Evolutionary conservation across 768 basidiomycete species (phyloP).

Genomic region (Pleurotus pulmonarius): DNA sequence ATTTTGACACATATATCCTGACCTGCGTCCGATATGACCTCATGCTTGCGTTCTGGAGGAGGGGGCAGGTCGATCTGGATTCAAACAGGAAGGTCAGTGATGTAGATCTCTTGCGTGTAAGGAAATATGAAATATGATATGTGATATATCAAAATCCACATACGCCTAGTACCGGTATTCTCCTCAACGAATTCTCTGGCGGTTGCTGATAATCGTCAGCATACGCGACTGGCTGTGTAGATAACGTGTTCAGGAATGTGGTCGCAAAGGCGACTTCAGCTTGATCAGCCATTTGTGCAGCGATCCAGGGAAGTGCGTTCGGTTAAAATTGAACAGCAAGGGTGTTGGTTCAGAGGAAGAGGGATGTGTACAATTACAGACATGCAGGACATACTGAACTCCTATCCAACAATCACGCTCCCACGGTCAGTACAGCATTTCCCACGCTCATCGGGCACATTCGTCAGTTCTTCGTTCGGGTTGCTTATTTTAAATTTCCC

Average conservation of each 20-base stretch:
- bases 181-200: slow-evolving; percentile 59
- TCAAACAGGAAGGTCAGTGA: background rate
- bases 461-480: slow-evolving; percentile 1
- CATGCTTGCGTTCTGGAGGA: slow-evolving; percentile 49
- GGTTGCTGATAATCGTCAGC: slow-evolving; percentile 77
- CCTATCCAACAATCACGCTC: background rate
- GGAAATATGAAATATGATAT: slow-evolving; percentile 8
- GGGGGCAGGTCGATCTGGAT: slow-evolving; percentile 55
- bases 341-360: too few species aligned
- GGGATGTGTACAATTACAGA: too few species aligned
- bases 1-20: slow-evolving; percentile 9
- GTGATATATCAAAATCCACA: slow-evolving; percentile 18
- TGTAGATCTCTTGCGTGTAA: slow-evolving; percentile 11
- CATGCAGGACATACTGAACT: too few species aligned
- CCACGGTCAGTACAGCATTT: background rate
- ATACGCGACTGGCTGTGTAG: slow-evolving; percentile 64
- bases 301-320: too few species aligned
- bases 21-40: slow-evolving; percentile 26
- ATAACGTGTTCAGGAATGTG: slow-evolving; percentile 59
- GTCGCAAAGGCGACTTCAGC: slow-evolving; percentile 69
- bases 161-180: slow-evolving; percentile 68
- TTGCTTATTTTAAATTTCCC: background rate
- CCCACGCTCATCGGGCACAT: background rate
- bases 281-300: slow-evolving; percentile 35
- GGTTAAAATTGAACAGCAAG: too few species aligned